Conservation (phyloP, 2,329 filamentous ascomycete genomes). For the Monilinia aucupariae region DNA sequence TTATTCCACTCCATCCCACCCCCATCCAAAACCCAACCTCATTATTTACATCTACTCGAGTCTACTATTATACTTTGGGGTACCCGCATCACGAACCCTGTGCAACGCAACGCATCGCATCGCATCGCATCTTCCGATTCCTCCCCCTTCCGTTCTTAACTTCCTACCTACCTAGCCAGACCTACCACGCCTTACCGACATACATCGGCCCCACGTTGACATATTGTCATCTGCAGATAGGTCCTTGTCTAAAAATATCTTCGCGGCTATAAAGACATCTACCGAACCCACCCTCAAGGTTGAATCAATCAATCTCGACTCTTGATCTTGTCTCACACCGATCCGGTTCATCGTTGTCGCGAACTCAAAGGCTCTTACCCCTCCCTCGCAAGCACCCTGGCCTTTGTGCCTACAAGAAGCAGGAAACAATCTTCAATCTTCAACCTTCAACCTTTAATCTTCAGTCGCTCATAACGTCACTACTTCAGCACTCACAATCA, state of each 20-base stretch:
- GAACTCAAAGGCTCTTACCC: background rate
- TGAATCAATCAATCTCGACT: background rate
- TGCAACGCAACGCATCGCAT: too few relatives aligned
- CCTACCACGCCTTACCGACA: background rate
- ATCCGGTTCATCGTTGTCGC: slow-evolving; percentile 3
- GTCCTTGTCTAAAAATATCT: background rate
- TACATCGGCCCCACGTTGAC: slow-evolving; percentile 2
- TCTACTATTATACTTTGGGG: background rate
- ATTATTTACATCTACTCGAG: background rate
- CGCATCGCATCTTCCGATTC: slow-evolving; percentile 7
- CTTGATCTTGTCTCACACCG: background rate
- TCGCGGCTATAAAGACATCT: slow-evolving; percentile 13
- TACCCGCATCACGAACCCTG: slow-evolving; percentile 4
- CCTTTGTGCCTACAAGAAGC: slow-evolving; percentile 1
- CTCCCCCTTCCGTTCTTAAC: background rate
- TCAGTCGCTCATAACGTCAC: background rate
- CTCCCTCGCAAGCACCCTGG: slow-evolving; percentile 1
- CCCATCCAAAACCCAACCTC: background rate
- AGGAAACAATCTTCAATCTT: background rate
- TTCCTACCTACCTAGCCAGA: too few relatives aligned
- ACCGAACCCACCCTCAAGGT: slow-evolving; percentile 10
- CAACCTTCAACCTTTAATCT: background rate
- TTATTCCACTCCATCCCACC: background rate
- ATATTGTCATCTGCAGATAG: background rate
- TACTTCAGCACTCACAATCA: background rate